Conservation (phyloP, 257 asterid genomes). For the Solanum pinnatisectum region DNA sequence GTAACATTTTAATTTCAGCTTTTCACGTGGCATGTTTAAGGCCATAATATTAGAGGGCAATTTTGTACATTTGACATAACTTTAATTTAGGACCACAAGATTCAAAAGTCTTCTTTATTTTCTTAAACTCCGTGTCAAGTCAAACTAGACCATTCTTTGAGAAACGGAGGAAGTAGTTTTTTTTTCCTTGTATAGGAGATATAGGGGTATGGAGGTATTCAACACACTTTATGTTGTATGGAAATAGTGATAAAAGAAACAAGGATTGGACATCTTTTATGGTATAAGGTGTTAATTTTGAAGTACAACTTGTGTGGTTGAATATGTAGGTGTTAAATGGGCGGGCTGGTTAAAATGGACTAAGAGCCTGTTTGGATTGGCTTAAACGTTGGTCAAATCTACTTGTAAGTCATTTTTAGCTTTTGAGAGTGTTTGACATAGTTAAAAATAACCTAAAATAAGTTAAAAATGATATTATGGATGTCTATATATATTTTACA, state of each 20-base stretch:
- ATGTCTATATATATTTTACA: not conserved
- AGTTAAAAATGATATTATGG: not conserved
- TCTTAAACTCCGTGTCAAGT: no score
- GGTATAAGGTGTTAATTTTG: not conserved
- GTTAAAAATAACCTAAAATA: not conserved
- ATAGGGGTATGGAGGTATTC: not conserved
- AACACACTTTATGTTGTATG: not conserved
- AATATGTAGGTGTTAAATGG: not conserved
- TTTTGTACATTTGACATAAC: no score
- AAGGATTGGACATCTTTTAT: not conserved
- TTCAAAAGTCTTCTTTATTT: no score
- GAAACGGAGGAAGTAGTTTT: no score
- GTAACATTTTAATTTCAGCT: no score
- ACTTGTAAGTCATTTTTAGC: not conserved
- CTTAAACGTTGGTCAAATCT: not conserved
- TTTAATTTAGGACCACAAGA: no score
- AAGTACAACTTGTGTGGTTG: not conserved
- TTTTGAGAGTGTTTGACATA: not conserved
- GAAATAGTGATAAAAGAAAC: not conserved
- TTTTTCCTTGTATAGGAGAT: not conserved
- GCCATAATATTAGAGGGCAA: no score
- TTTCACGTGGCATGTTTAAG: no score
- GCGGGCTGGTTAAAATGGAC: not conserved
- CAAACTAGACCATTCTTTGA: no score
- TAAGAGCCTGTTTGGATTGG: not conserved